A percentile compares a stretch with the other conserved stretches of the same genome.
Evolutionary conservation across 345 rosid species (phyloP).

Genomic region (Eucalyptus coolabah): DNA sequence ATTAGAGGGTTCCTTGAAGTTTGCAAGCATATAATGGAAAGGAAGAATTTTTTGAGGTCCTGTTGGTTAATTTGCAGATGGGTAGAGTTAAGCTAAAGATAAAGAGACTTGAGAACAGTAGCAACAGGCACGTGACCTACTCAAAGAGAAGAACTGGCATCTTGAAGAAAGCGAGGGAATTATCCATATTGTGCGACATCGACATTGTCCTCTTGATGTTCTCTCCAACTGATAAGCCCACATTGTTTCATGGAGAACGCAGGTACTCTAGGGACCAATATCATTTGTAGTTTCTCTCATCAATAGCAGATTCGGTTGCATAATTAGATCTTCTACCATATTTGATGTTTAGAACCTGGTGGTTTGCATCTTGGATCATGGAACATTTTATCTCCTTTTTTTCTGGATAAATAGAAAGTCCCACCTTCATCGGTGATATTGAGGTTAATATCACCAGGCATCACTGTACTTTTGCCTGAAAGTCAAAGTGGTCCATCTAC

Average conservation of each 20-base stretch:
- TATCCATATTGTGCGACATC: slow-evolving; percentile 77
- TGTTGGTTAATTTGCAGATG: slow-evolving; percentile 29
- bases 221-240: slow-evolving; percentile 74
- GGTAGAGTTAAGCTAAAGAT: slow-evolving; percentile 89
- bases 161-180: slow-evolving; percentile 82
- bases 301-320: neutral
- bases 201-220: slow-evolving; percentile 83
- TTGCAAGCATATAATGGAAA: neutral
- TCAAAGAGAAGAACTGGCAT: slow-evolving; percentile 79
- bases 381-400: neutral
- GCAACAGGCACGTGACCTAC: slow-evolving; percentile 70
- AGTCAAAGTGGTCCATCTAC: neutral
- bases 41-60: neutral
- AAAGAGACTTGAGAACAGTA: slow-evolving; percentile 69
- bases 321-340: neutral
- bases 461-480: neutral
- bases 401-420: neutral
- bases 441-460: neutral
- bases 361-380: neutral
- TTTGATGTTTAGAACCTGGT: neutral
- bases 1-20: neutral
- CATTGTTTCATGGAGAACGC: slow-evolving; percentile 59
- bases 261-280: slow-evolving; percentile 22
- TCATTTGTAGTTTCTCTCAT: neutral
- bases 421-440: neutral